phyloP scores from a whole-genome alignment of 352 stramenopile species.

The Phytopythium delawarense region DNA sequence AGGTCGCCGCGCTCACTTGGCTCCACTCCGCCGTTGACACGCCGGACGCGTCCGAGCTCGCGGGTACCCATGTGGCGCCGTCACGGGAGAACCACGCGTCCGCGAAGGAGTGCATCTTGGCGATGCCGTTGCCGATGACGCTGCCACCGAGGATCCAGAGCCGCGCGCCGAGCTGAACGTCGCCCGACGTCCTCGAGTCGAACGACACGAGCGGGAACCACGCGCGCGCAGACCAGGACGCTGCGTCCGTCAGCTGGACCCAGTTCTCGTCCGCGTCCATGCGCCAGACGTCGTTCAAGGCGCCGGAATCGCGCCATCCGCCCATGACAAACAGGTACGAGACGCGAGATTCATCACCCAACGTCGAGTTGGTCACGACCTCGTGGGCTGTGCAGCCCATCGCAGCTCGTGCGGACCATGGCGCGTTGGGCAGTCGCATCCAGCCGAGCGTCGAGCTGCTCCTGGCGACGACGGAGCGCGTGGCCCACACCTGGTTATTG shows the following conservation, averaged over 20 bases:
- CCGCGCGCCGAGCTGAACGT: constrained; percentile 54
- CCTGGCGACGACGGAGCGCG: constrained; percentile 40
- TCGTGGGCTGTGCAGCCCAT: constrained; percentile 56
- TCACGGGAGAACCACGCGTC: constrained; percentile 75
- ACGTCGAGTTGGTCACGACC: constrained; percentile 41
- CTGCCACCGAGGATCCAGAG: constrained; percentile 78
- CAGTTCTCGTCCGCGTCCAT: constrained; percentile 47
- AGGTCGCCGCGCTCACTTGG: constrained; percentile 39
- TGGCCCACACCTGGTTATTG: constrained; percentile 79
- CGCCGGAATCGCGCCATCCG: constrained; percentile 53
- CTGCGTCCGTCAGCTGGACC: constrained; percentile 26
- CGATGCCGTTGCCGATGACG: constrained; percentile 62
- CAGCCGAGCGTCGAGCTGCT: constrained; percentile 27
- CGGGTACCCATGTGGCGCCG: constrained; percentile 42
- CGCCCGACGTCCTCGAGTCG: constrained; percentile 54
- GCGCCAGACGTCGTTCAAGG: constrained; percentile 66
- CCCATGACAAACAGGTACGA: constrained; percentile 61
- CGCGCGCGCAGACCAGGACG: constrained; percentile 62
- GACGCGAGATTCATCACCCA: constrained; percentile 45
- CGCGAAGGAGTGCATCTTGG: constrained; percentile 67
- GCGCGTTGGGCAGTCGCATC: constrained; percentile 36
- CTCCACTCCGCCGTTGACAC: constrained; percentile 78
- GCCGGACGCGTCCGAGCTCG: constrained; percentile 61
- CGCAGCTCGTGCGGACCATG: constrained; percentile 52
- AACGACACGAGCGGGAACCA: constrained; percentile 79